Evolutionary conservation across 495 filamentous ascomycete genomes (phyloP).

Genomic region (Polyplosphaeria fusca): DNA sequence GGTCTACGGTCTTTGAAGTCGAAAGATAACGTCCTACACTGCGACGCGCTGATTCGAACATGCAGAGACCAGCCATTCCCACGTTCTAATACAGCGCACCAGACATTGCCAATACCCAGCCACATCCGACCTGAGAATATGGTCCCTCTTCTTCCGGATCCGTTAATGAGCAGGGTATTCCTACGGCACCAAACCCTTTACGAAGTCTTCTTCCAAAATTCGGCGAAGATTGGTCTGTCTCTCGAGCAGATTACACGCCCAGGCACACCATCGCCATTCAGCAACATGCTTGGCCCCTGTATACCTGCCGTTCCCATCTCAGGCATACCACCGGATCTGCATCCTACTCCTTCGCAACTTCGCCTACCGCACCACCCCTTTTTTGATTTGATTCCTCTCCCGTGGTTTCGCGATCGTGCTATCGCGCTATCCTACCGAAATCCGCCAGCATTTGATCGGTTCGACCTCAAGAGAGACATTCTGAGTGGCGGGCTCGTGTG

Average conservation of each 20-base stretch:
- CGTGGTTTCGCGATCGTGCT: conserved; percentile 13
- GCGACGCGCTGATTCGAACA: too few species aligned
- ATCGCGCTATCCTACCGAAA: not conserved
- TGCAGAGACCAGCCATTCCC: too few species aligned
- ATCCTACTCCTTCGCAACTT: conserved; percentile 9
- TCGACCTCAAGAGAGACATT: conserved; percentile 12
- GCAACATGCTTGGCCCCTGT: not conserved
- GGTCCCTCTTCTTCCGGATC: not conserved
- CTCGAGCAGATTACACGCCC: not conserved
- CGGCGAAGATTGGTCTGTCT: not conserved
- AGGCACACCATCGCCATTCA: conserved; percentile 5
- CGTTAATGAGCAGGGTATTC: not conserved
- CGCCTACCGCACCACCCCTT: conserved; percentile 10
- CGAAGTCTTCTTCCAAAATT: conserved; percentile 2
- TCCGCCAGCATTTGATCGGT: conserved; percentile 5
- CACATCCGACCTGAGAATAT: not conserved
- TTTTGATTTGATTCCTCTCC: conserved; percentile 12
- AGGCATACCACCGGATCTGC: conserved; percentile 11
- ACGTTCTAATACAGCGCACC: not conserved
- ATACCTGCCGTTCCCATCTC: not conserved
- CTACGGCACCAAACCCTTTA: conserved; percentile 2
- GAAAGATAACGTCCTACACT: too few species aligned
- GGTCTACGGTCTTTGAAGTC: not conserved
- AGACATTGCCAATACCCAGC: not conserved
- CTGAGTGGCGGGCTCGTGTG: conserved; percentile 6